Base-by-base conservation (phyloP, 1,284 basidiomycete species). In the Fistulina hepatica region DNA sequence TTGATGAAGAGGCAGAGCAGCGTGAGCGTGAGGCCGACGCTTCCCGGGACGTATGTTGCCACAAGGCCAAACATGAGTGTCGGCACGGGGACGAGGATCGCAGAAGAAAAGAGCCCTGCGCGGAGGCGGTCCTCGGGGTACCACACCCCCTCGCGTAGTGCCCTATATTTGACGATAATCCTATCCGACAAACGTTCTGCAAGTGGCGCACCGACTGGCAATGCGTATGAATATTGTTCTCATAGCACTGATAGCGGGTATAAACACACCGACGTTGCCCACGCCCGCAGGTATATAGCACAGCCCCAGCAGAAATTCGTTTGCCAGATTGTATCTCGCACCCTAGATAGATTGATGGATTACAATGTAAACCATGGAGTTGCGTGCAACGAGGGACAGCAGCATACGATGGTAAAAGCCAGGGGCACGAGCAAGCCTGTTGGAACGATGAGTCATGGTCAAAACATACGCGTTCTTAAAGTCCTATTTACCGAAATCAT, bases 281-380 rank as follows among this genome's bases (percentile, higher is more conserved):
- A 71, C 23, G 2, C 81, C 79, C 4, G 57, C 61, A 0, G 74
- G 69, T 11, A 80, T 59, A 55, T 76, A 81, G 42, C 76, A 65
- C 2, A 64, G 62, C 4, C 81, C 79, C 11, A 79, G 59, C 16
- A 79, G 34, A 0, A 71, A 75, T 37, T 70, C 64, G 50, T 76
- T 78, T 6, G 54, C 53, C 37, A 84, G 76, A 37, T 65, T 56
- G 52, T 81, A 84, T 19, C 65, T 63, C 2, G 59, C 61, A 26
- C 71, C 71, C 73, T 79, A 25, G 16, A 28, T 20, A 25, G 23
- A 25, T 4, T 43, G 20, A 33, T n/a, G n/a, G n/a, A n/a, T n/a
- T n/a, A n/a, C n/a, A n/a, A n/a, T n/a, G n/a, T n/a, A n/a, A n/a
- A n/a, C n/a, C n/a, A 13, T 33, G 8, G 42, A 25, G 16, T 22